Evolutionary conservation across 2,329 filamentous ascomycete species (phyloP).

Genomic region (Exophiala oligosperma): DNA sequence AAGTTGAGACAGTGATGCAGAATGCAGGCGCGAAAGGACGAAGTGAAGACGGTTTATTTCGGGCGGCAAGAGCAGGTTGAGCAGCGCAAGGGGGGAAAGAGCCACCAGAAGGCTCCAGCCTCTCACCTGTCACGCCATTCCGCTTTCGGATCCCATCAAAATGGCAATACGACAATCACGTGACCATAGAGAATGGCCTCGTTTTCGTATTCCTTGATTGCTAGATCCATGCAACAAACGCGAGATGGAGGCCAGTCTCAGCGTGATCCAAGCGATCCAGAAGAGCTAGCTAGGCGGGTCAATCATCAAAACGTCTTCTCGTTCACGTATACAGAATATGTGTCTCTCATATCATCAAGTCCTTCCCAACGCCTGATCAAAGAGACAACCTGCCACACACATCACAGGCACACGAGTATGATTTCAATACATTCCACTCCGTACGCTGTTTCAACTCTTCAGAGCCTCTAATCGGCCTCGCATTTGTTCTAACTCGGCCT

Average conservation of each 20-base stretch:
- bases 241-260: neutral
- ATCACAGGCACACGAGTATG: neutral
- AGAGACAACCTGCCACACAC: too few species aligned
- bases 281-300: too few species aligned
- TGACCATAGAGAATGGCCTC: neutral
- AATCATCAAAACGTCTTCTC: too few species aligned
- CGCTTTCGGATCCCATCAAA: neutral
- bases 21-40: conserved; percentile 4
- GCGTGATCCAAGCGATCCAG: neutral
- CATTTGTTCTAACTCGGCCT: conserved; percentile 93
- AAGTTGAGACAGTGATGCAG: conserved; percentile 2
- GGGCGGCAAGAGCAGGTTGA: neutral
- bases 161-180: neutral
- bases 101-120: neutral
- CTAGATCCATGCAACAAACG: neutral
- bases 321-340: too few species aligned
- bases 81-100: neutral
- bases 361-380: neutral
- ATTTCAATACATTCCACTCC: neutral
- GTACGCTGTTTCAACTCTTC: conserved; percentile 65
- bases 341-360: too few species aligned
- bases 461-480: conserved; percentile 84
- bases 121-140: neutral
- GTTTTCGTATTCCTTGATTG: too few species aligned
- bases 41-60: neutral